Evolutionary conservation across 1,284 basidiomycete genomes (phyloP), one percentile per base, ranked within the genome.

Genomic region (Ceratobasidium sp.): DNA sequence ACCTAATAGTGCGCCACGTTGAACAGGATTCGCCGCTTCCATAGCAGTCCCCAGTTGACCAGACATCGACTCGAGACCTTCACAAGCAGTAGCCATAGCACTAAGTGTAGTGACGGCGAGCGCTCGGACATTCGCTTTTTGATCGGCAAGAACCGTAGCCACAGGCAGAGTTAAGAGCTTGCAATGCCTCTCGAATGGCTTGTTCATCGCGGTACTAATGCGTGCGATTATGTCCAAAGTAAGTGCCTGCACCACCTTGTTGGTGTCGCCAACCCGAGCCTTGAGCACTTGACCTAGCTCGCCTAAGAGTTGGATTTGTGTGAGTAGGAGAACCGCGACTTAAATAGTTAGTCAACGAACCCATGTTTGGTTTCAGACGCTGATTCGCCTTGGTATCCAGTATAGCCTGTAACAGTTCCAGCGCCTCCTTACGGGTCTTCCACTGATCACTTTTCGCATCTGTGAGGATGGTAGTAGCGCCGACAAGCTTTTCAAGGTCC

Each of bases 401-500:
- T 69, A 96, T 89, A 0, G 89, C 90, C 79, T 94, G 93, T 17
- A 99, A 84, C 0, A 87, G 86, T 81, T 99, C 98, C 73, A 99
- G 86, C 0, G 94, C 96, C 80, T 98, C 98, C 83, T 99, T 99
- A 84, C 97, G 93, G 6, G 90, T 91, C 84, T 99, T 99, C 98
- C 98, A 99, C 0, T 95, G 91, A 79, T 99, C 98, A 78, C 90
- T 95, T 84, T 94, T 94, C 11, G 91, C 88, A 79, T 96, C 94
- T 0, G 90, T 86, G 33, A 97, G 84, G 60, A 99, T 92, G 1
- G 90, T 90, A 0, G 95, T 94, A n/a, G 92, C 90, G 76, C 93
- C 92, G 48, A 99, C 85, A 29, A 99, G 84, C 74, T 90, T 88
- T 79, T 99, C 97, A 60, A 99, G 86, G 79, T 99, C 97, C 36